Percentiles rank a stretch among this genome's conserved stretches.
Conservation (phyloP, 2,329 filamentous ascomycete species). For the Malbranchea zuffiana region DNA sequence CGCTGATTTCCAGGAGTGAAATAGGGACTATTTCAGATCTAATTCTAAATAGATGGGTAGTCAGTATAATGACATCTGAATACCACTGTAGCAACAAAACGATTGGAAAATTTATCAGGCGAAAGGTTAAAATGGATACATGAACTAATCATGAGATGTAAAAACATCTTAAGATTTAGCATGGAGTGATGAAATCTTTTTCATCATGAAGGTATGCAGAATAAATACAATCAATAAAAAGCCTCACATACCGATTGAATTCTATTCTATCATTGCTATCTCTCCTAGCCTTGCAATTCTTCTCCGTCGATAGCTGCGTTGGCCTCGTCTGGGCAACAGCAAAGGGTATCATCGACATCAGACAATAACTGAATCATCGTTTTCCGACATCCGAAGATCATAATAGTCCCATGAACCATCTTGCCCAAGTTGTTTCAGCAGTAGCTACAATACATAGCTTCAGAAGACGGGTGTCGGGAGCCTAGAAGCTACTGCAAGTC, state of each 20-base stretch:
- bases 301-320: too few species aligned
- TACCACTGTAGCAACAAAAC: background rate
- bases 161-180: conserved; percentile 49
- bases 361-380: too few species aligned
- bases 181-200: conserved; percentile 43
- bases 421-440: too few species aligned
- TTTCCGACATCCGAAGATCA: too few species aligned
- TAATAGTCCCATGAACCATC: too few species aligned
- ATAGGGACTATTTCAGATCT: background rate
- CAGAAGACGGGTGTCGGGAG: too few species aligned
- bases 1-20: conserved; percentile 32
- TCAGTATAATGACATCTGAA: background rate
- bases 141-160: conserved; percentile 42
- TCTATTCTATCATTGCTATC: too few species aligned
- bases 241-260: conserved; percentile 9
- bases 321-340: too few species aligned
- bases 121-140: conserved; percentile 57
- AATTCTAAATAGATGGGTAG: background rate
- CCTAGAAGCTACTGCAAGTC: too few species aligned
- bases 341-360: too few species aligned
- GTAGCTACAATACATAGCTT: too few species aligned
- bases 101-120: conserved; percentile 37
- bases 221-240: conserved; percentile 15
- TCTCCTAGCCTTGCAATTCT: too few species aligned
- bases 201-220: conserved; percentile 14